Conservation (phyloP, 1,284 basidiomycete species). For the Ceratobasidium sp. region DNA sequence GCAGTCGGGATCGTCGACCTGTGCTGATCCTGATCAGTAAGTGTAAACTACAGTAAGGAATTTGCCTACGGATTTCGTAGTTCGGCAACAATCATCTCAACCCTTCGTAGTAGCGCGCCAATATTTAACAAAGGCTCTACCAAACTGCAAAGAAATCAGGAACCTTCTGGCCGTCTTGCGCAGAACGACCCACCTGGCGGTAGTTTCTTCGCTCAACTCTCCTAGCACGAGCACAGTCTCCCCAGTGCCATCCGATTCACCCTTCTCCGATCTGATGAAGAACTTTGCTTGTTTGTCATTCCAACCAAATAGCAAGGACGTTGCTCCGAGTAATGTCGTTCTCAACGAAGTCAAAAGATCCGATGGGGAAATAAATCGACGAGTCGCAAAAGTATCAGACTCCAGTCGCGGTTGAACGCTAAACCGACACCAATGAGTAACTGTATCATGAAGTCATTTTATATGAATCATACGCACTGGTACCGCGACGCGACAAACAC, state of each 20-base stretch:
- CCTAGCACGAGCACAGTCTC: slow-evolving; percentile 40
- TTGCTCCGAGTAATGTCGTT: slow-evolving; percentile 16
- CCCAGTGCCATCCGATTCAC: neutral
- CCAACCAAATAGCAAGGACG: slow-evolving; percentile 23
- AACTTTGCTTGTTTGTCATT: neutral
- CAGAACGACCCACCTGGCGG: slow-evolving; percentile 48
- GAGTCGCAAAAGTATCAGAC: neutral
- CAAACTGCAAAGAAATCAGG: slow-evolving; percentile 25
- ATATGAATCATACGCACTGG: slow-evolving; percentile 3
- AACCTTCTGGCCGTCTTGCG: neutral
- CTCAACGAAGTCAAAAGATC: slow-evolving; percentile 28
- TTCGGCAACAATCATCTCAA: slow-evolving; percentile 39
- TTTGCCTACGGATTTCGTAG: slow-evolving; percentile 41
- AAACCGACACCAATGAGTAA: neutral
- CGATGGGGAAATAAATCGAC: slow-evolving; percentile 26
- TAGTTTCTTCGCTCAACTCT: slow-evolving; percentile 31
- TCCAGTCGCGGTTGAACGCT: slow-evolving; percentile 33
- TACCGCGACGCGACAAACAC: slow-evolving; percentile 32
- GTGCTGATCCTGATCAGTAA: neutral
- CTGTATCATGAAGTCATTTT: neutral
- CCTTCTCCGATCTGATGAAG: slow-evolving; percentile 8
- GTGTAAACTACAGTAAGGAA: too few species aligned
- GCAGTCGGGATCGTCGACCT: slow-evolving; percentile 20
- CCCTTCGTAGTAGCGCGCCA: slow-evolving; percentile 42
- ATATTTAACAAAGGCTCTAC: slow-evolving; percentile 39